Base-by-base conservation (phyloP, 768 basidiomycete species). In the Mycena maculata region DNA sequence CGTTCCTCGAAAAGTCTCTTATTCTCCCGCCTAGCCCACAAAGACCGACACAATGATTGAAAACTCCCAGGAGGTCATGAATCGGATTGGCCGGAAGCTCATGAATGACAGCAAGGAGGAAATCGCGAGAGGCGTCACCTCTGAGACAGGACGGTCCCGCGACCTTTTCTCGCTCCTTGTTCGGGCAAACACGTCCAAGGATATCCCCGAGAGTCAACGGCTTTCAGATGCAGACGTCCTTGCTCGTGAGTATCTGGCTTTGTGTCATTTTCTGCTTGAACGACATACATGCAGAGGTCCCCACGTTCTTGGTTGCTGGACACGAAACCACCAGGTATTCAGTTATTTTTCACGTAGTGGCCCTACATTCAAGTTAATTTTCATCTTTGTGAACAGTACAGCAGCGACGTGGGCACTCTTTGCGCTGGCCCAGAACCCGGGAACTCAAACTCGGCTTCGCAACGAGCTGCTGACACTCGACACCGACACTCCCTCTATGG, bases 221-320 rank as follows among this genome's bases (percentile, higher is more conserved):
- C 28, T 58, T 20, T 58, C 56, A 16, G 56, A 58, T 7, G 56
- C 44, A 22, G 56, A 58, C 45, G 56, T 58, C 1, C 27, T 58
- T 23, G 56, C 56, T 15, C 56, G 56, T 23, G 42, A 16, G 56
- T 58, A 10, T 50, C 30, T 38, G 23, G 33, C 23, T 23, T 20
- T 23, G 23, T 12, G 33, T 7, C 6, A 6, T 6, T 20, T n/a
- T 18, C n/a, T 13, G 10, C 13, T 23, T 57, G 41, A 57, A 18
- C 13, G 13, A 36, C 33, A 6, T 6, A 36, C 8, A 36, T 36
- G 6, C 33, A 55, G 53, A 55, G 39, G 53, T 55, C 3, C 49
- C 49, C 2, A 52, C 49, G 4, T 52, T 52, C 49, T 20, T 52
- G 3, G 28, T 52, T 7, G 49, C 53, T 16, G 53, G 53, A 10